These are phyloP conservation scores for Oryza australiensis DNA, from an alignment of 176 grass and related monocot species.

Conservation along the genomic window DNA sequence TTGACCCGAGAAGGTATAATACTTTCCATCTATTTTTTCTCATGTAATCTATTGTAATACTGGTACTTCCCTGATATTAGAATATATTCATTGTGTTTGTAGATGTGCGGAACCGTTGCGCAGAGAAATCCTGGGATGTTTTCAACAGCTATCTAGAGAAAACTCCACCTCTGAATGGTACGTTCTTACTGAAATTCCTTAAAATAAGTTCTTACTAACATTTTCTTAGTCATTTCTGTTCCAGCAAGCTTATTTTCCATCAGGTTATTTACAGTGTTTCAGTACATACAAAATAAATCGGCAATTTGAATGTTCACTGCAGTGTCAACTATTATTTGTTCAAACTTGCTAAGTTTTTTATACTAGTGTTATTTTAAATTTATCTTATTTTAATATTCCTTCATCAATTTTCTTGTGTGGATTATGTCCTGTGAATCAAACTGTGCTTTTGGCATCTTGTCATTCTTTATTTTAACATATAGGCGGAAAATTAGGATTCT, in stretches of 20 bases:
- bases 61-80: not conserved
- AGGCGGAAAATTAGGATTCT: constrained; percentile 94
- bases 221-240: not conserved
- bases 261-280: not conserved
- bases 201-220: constrained; percentile 13
- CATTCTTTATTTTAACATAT: constrained; percentile 15
- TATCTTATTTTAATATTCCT: no score
- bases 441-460: not conserved
- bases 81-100: constrained; percentile 25
- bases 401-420: not conserved
- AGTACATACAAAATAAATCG: not conserved
- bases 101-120: constrained; percentile 78
- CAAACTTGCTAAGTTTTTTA: constrained; percentile 12
- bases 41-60: not conserved
- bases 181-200: constrained; percentile 12
- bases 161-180: constrained; percentile 80
- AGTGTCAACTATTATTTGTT: not conserved
- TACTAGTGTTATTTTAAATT: no score
- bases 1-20: constrained; percentile 83
- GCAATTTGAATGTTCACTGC: not conserved
- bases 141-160: constrained; percentile 70
- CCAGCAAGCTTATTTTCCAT: not conserved
- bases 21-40: not conserved
- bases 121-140: constrained; percentile 87
- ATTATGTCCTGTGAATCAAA: not conserved